Percentiles rank a stretch among this genome's conserved stretches.
phyloP scores from a whole-genome alignment of 352 stramenopile genomes.

The Phytopythium cucurbitacearum region DNA sequence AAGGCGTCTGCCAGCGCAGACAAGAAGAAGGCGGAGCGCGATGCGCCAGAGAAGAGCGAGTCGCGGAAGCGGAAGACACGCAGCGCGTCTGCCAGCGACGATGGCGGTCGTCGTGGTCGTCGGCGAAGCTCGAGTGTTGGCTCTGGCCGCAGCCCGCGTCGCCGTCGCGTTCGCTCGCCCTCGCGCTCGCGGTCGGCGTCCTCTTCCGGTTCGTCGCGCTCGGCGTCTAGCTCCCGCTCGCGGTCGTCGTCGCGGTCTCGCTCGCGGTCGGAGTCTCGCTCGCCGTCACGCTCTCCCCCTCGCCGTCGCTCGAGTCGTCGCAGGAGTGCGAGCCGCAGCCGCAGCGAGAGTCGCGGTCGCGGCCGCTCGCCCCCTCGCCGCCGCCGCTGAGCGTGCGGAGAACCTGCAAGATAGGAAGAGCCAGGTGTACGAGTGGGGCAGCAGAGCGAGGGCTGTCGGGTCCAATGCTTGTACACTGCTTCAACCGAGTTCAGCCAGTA shows the following conservation, averaged over 20 bases:
- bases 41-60: conserved; percentile 8
- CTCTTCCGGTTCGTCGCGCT: conserved; percentile 23
- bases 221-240: conserved; percentile 25
- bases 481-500: not conserved
- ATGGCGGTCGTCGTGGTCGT: conserved; percentile 11
- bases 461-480: not conserved
- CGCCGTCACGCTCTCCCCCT: too few relatives aligned
- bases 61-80: conserved; percentile 22
- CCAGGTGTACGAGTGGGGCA: not conserved
- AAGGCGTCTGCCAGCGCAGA: conserved; percentile 1
- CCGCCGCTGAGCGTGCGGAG: not conserved
- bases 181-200: conserved; percentile 12
- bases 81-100: conserved; percentile 8
- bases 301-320: conserved; percentile 3
- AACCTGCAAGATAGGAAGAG: too few relatives aligned
- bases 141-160: conserved; percentile 14
- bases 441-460: not conserved
- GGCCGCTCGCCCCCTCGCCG: conserved; percentile 8
- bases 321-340: conserved; percentile 24
- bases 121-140: conserved; percentile 16
- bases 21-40: conserved; percentile 6
- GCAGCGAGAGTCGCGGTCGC: conserved; percentile 13
- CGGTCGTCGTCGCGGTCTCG: conserved; percentile 17
- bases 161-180: conserved; percentile 16
- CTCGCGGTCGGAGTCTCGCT: conserved; percentile 15